phyloP scores from a whole-genome alignment of 1,284 basidiomycete species.

The Microbotryum silenes-acaulis region DNA sequence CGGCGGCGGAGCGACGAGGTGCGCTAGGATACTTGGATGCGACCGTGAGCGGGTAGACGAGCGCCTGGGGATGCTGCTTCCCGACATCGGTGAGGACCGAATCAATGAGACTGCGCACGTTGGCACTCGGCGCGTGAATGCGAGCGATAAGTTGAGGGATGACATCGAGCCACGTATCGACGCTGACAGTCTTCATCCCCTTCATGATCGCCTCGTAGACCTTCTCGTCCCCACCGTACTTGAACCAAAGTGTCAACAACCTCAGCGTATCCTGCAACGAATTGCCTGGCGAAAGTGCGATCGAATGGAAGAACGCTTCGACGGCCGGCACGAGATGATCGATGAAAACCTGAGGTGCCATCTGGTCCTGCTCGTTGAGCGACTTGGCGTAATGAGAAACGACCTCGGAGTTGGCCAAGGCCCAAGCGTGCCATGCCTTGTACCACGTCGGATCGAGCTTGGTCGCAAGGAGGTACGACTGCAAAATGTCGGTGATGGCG shows the following conservation, averaged over 20 bases:
- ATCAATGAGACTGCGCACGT: slow-evolving; percentile 84
- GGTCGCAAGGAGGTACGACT: slow-evolving; percentile 80
- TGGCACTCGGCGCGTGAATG: slow-evolving; percentile 85
- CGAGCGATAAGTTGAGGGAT: slow-evolving; percentile 98
- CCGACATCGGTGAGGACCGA: slow-evolving; percentile 87
- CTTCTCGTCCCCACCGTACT: slow-evolving; percentile 84
- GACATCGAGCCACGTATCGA: slow-evolving; percentile 98
- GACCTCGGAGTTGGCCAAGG: slow-evolving; percentile 91
- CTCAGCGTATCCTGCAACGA: slow-evolving; percentile 92
- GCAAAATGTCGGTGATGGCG: slow-evolving; percentile 70
- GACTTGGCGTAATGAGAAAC: slow-evolving; percentile 52
- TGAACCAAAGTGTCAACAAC: slow-evolving; percentile 95
- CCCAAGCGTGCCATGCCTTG: slow-evolving; percentile 99
- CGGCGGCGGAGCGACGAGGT: slow-evolving; percentile 73
- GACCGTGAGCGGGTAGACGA: slow-evolving; percentile 94
- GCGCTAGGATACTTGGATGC: slow-evolving; percentile 91
- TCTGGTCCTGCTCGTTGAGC: slow-evolving; percentile 58
- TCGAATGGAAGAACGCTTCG: slow-evolving; percentile 95
- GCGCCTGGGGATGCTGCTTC: slow-evolving; percentile 91
- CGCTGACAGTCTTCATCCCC: slow-evolving; percentile 82
- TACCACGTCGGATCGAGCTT: slow-evolving; percentile 93
- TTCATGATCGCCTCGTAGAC: slow-evolving; percentile 83
- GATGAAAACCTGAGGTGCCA: slow-evolving; percentile 61
- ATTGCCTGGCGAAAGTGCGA: slow-evolving; percentile 80
- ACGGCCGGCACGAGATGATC: slow-evolving; percentile 85